These are phyloP conservation scores for Evernia prunastri DNA, from an alignment of 495 filamentous ascomycete genomes.

Conservation along the genomic window DNA sequence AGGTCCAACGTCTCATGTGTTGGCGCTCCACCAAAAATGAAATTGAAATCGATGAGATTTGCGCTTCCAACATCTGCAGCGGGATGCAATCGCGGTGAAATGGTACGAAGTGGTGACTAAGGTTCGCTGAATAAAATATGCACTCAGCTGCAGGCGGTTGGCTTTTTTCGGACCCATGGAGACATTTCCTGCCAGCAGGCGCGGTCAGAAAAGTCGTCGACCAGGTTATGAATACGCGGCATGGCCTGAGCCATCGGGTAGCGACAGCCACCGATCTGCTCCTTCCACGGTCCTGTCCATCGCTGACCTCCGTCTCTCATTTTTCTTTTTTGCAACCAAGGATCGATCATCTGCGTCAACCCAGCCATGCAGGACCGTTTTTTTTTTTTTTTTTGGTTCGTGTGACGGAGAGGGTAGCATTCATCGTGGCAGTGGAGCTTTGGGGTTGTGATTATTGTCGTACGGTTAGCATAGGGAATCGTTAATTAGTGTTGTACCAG, in stretches of 20 bases:
- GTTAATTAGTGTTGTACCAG: background rate
- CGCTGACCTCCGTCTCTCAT: background rate
- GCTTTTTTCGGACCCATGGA: constrained; percentile 1
- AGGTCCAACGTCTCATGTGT: background rate
- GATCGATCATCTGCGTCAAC: background rate
- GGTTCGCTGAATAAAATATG: background rate
- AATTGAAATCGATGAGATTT: too few relatives aligned
- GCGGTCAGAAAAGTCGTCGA: constrained; percentile 1
- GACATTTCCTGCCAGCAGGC: background rate
- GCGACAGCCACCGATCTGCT: constrained; percentile 4
- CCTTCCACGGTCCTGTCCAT: background rate
- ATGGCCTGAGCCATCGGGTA: constrained; percentile 3
- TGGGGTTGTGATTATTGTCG: background rate
- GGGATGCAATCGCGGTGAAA: background rate
- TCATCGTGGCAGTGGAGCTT: background rate
- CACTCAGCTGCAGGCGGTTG: constrained; percentile 1
- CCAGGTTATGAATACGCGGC: constrained; percentile 3
- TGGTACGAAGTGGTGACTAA: too few relatives aligned
- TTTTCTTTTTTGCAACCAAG: too few relatives aligned
- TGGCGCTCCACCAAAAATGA: constrained; percentile 1
- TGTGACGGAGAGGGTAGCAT: background rate
- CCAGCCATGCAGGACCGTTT: background rate
- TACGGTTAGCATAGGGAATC: too few relatives aligned
- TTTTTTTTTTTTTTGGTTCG: too few relatives aligned
- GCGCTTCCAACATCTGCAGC: constrained; percentile 2